These are phyloP conservation scores for Elongisporangium anandrum DNA, from an alignment of 352 stramenopile species.

Conservation along the genomic window DNA sequence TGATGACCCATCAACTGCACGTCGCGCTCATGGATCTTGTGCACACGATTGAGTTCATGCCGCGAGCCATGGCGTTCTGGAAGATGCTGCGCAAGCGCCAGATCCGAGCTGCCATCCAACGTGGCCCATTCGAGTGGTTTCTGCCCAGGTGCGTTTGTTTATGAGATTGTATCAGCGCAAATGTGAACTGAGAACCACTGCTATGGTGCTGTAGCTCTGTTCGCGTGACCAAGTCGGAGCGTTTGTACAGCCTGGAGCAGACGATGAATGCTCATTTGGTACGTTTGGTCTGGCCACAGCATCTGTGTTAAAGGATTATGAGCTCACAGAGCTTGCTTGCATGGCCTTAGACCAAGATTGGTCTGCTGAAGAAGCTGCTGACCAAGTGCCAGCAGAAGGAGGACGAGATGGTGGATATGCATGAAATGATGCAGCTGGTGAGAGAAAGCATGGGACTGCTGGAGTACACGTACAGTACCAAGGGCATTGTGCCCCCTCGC, in stretches of 20 bases:
- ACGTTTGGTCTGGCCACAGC: not conserved
- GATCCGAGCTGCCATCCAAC: slow-evolving; percentile 42
- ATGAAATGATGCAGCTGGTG: slow-evolving; percentile 26
- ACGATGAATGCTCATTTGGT: slow-evolving; percentile 70
- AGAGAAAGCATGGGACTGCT: slow-evolving; percentile 41
- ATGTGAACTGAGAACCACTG: slow-evolving; percentile 32
- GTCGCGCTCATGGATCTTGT: slow-evolving; percentile 58
- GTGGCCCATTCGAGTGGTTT: slow-evolving; percentile 62
- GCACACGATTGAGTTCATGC: slow-evolving; percentile 63
- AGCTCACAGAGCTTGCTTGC: slow-evolving; percentile 2
- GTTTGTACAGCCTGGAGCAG: slow-evolving; percentile 57
- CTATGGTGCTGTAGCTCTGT: slow-evolving; percentile 19
- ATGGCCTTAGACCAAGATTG: slow-evolving; percentile 48
- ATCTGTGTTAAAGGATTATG: not conserved
- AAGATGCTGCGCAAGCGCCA: slow-evolving; percentile 46
- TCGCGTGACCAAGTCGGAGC: slow-evolving; percentile 49
- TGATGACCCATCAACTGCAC: slow-evolving; percentile 52
- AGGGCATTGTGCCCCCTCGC: slow-evolving; percentile 45
- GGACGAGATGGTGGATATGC: not conserved
- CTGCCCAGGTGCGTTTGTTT: slow-evolving; percentile 21
- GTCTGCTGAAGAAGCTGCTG: slow-evolving; percentile 59
- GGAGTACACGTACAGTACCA: slow-evolving; percentile 55
- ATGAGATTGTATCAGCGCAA: not conserved
- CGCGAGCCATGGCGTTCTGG: slow-evolving; percentile 63
- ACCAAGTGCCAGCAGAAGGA: slow-evolving; percentile 20